Conservation (phyloP, 495 filamentous ascomycete genomes). For the Penicillium canescens region DNA sequence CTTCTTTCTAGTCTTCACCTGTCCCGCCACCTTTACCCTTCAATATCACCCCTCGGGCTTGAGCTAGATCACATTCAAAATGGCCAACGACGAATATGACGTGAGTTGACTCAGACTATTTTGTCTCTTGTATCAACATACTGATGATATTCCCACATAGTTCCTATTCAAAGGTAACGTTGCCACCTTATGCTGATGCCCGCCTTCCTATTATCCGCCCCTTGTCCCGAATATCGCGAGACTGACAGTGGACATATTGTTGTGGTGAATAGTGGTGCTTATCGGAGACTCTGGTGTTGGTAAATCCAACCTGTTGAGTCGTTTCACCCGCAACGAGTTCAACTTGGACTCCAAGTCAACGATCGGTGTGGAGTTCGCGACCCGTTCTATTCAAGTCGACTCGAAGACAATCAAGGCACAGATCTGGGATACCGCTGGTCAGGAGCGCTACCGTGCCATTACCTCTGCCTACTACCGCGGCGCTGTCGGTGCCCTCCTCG, state of each 20-base stretch:
- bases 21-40: slow-evolving; percentile 24
- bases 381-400: slow-evolving; percentile 97
- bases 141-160: slow-evolving; percentile 47
- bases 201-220: slow-evolving; percentile 8
- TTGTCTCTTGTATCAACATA: slow-evolving; percentile 9
- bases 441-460: slow-evolving; percentile 98
- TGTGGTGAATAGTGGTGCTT: slow-evolving; percentile 72
- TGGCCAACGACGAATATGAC: slow-evolving; percentile 99
- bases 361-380: slow-evolving; percentile 99
- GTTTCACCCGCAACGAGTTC: slow-evolving; percentile 99
- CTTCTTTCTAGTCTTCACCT: slow-evolving; percentile 11
- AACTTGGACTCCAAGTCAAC: slow-evolving; percentile 99
- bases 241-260: slow-evolving; percentile 22
- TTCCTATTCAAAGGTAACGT: slow-evolving; percentile 98
- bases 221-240: not conserved
- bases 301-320: slow-evolving; percentile 99
- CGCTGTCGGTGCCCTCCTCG: slow-evolving; percentile 93
- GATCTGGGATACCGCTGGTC: slow-evolving; percentile 99
- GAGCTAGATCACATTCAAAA: slow-evolving; percentile 36
- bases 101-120: slow-evolving; percentile 56
- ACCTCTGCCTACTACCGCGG: slow-evolving; percentile 99
- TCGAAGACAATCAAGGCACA: slow-evolving; percentile 99
- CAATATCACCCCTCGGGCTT: slow-evolving; percentile 15
- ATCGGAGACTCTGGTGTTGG: slow-evolving; percentile 99
- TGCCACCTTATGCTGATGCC: slow-evolving; percentile 29